Percentiles rank a stretch among this genome's conserved stretches.
phyloP scores from a whole-genome alignment of 148 eudicot genomes.

The Agrostemma githago region DNA sequence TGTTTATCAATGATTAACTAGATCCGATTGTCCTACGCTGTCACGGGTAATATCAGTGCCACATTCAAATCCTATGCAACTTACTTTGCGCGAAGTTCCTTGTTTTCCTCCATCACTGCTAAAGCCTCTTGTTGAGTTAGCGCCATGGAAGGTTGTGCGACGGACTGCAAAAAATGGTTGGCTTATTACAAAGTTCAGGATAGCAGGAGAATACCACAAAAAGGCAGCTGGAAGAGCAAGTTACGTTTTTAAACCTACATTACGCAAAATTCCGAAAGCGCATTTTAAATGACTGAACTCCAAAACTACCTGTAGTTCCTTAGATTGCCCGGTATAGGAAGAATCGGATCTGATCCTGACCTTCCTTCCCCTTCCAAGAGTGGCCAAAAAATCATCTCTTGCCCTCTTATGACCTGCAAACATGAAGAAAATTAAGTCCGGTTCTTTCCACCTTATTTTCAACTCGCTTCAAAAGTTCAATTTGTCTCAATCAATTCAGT shows the following conservation, averaged over 20 bases:
- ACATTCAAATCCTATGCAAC: conserved; percentile 21
- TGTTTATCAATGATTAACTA: neutral
- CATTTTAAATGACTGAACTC: neutral
- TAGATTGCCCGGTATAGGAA: conserved; percentile 10
- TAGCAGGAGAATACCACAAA: neutral
- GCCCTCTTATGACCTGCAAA: conserved; percentile 42
- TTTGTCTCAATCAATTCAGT: no score
- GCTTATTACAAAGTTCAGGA: neutral
- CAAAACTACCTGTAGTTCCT: conserved; percentile 29
- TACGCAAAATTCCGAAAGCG: neutral
- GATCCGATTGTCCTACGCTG: neutral
- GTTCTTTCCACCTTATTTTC: no score
- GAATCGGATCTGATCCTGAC: conserved; percentile 2
- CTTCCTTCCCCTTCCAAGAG: conserved; percentile 38
- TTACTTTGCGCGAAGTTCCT: conserved; percentile 51
- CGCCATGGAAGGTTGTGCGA: conserved; percentile 21
- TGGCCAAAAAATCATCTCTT: conserved; percentile 24
- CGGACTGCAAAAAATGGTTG: conserved; percentile 31
- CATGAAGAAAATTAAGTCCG: neutral
- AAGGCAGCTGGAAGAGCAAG: neutral
- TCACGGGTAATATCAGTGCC: neutral
- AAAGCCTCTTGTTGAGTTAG: conserved; percentile 29
- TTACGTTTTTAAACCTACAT: neutral
- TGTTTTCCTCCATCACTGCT: conserved; percentile 40
- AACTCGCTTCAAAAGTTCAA: no score